Evolutionary conservation across 208 protist genomes (phyloP), one percentile per base, ranked within the genome.

Genomic region (Crithidia fasciculata): DNA sequence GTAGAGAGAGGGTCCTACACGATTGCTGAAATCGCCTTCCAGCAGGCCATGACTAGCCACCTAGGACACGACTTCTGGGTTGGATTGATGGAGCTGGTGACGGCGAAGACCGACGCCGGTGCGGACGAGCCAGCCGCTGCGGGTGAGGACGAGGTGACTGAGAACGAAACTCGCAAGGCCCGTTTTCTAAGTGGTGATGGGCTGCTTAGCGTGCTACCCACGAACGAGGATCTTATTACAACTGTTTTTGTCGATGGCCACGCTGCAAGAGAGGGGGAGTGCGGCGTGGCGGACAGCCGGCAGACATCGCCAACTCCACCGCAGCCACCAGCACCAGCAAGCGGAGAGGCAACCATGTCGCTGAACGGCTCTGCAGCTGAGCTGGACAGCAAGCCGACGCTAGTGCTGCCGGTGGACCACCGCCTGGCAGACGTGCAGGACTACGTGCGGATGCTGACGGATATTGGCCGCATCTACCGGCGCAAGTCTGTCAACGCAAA

Each of bases 1-100:
- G 45, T 49, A 13, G 9, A 49, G 12, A 13, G 12, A 13, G 45
- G 45, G 12, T 49, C 9, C 45, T 49, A 49, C 12, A 49, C 45
- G 9, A 49, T 49, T 13, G 0, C 45, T 8, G 45, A 49, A 49
- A 49, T 13, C 45, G 7, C 7, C 45, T 49, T 49, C 45, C 7
- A 49, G 9, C 45, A 49, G 45, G 45, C 45, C 45, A 49, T 49
- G 45, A 13, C 45, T 0, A 8, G 45, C 12, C 45, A 49, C 40
- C 72, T 63, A 44, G 72, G 62, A 16, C 53, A 47, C 47, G 44
- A 5, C 16, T 78, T 70, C 63, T 78, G 72, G 72, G 43, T 19
- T 4, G 36, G 3, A 10, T 4, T 74, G 41, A 58, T 62, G 40
- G 53, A 52, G 18, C 59, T 61, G 49, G 41, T 47, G 45, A 15